A percentile compares a stretch with the other conserved stretches of the same genome.
Conservation (phyloP, 2,329 filamentous ascomycete species). For the Fusarium sp. region DNA sequence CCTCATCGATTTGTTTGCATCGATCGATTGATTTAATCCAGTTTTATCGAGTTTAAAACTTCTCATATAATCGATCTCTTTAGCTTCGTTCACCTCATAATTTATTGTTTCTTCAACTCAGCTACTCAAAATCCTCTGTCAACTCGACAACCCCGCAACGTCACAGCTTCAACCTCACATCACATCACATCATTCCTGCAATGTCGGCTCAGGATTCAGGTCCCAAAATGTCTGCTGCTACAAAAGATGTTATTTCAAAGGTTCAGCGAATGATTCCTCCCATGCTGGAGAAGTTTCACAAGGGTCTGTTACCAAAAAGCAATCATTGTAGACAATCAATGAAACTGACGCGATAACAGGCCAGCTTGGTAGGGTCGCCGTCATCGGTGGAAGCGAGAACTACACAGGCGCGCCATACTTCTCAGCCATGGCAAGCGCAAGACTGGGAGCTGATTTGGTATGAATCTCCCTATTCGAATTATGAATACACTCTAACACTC, state of each 20-base stretch:
- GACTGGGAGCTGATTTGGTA: conserved; percentile 91
- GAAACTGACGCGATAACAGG: conserved; percentile 64
- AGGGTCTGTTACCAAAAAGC: conserved; percentile 69
- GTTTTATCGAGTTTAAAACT: neutral
- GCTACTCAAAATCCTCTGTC: neutral
- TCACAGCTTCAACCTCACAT: conserved; percentile 1
- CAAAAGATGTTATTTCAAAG: conserved; percentile 80
- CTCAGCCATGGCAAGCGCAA: conserved; percentile 94
- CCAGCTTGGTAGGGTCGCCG: conserved; percentile 89
- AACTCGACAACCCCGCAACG: conserved; percentile 9
- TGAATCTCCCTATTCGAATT: neutral
- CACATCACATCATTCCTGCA: conserved; percentile 17
- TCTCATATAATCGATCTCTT: neutral
- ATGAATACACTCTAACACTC: conserved; percentile 5
- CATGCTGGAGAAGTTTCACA: conserved; percentile 95
- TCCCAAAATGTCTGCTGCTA: conserved; percentile 72
- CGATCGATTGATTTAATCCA: conserved; percentile 11
- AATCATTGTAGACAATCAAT: conserved; percentile 1
- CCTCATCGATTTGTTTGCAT: conserved; percentile 24
- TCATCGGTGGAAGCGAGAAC: conserved; percentile 94
- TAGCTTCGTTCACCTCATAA: neutral
- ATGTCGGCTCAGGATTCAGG: conserved; percentile 43
- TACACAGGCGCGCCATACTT: conserved; percentile 99
- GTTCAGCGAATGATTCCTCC: conserved; percentile 93
- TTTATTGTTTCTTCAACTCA: neutral